A percentile compares a stretch with the other conserved stretches of the same genome.
Evolutionary conservation across 768 basidiomycete species (phyloP).

Genomic region (Boletus barrowsii): DNA sequence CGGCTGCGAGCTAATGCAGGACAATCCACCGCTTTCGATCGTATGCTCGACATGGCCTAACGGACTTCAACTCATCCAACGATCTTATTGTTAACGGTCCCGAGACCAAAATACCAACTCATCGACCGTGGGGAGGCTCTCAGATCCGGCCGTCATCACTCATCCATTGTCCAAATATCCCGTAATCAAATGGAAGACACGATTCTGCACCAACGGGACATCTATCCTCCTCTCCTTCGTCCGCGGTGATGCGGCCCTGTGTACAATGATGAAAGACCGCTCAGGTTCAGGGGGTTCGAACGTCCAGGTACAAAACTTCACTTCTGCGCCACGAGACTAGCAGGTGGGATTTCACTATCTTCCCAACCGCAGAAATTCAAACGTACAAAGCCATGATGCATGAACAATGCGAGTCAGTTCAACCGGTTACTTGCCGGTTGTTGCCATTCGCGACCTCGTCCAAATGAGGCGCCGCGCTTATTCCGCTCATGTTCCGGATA

Average conservation of each 20-base stretch:
- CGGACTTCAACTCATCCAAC: too few species aligned
- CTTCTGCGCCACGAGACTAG: slow-evolving; percentile 4
- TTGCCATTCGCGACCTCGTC: neutral
- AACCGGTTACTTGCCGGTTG: neutral
- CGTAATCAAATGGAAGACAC: slow-evolving; percentile 18
- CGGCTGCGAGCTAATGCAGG: slow-evolving; percentile 54
- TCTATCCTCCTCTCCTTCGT: slow-evolving; percentile 8
- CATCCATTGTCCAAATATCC: slow-evolving; percentile 7
- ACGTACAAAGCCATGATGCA: neutral
- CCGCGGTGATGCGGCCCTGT: slow-evolving; percentile 15
- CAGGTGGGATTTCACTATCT: neutral
- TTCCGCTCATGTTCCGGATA: slow-evolving; percentile 11
- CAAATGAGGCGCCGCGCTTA: slow-evolving; percentile 1
- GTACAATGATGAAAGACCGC: neutral
- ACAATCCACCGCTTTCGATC: slow-evolving; percentile 46
- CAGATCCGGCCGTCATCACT: slow-evolving; percentile 1
- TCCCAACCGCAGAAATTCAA: neutral
- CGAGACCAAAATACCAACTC: neutral
- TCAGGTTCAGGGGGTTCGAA: neutral
- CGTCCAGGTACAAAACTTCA: neutral
- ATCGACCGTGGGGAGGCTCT: neutral
- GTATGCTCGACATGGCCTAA: slow-evolving; percentile 67
- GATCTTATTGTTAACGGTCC: neutral
- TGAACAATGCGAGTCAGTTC: neutral
- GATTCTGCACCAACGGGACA: neutral